phyloP scores from a whole-genome alignment of 1,284 basidiomycete species.

The Kwoniella shivajii region DNA sequence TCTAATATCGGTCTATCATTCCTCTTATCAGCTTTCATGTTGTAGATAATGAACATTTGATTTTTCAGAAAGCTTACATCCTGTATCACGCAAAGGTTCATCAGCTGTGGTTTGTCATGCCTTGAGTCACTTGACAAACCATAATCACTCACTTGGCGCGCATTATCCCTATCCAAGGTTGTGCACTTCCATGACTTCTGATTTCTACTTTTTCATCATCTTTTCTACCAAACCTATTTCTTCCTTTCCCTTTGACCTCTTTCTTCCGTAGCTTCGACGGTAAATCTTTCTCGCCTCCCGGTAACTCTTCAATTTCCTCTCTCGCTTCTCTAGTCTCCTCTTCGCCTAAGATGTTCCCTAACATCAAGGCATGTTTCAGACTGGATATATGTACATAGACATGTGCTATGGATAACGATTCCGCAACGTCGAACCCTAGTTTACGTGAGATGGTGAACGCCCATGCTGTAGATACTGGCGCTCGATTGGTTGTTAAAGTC shows the following conservation, averaged over 20 bases:
- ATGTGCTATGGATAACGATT: conserved; percentile 65
- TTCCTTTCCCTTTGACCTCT: conserved; percentile 1
- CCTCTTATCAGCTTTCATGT: too few species aligned
- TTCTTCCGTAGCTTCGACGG: conserved; percentile 7
- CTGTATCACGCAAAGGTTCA: background rate
- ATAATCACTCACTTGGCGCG: conserved; percentile 67
- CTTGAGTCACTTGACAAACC: background rate
- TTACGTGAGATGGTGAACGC: conserved; percentile 79
- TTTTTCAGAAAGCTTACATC: conserved; percentile 11
- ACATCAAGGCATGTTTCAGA: conserved; percentile 74
- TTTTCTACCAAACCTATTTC: conserved; percentile 6
- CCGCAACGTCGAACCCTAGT: conserved; percentile 79
- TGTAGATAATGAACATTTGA: too few species aligned
- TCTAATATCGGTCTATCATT: conserved; percentile 81
- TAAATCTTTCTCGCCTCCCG: conserved; percentile 24
- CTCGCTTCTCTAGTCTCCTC: conserved; percentile 56
- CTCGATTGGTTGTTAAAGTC: conserved; percentile 75
- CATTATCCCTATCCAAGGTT: conserved; percentile 92
- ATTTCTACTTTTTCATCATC: conserved; percentile 43
- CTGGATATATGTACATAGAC: conserved; percentile 93
- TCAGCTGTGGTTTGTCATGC: background rate
- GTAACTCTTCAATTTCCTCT: conserved; percentile 49
- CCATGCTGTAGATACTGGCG: conserved; percentile 94
- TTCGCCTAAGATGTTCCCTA: conserved; percentile 64
- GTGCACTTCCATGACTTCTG: conserved; percentile 65